Evolutionary conservation across 495 filamentous ascomycete genomes (phyloP), one percentile per base, ranked within the genome.

Genomic region (Wilcoxina mikolae): DNA sequence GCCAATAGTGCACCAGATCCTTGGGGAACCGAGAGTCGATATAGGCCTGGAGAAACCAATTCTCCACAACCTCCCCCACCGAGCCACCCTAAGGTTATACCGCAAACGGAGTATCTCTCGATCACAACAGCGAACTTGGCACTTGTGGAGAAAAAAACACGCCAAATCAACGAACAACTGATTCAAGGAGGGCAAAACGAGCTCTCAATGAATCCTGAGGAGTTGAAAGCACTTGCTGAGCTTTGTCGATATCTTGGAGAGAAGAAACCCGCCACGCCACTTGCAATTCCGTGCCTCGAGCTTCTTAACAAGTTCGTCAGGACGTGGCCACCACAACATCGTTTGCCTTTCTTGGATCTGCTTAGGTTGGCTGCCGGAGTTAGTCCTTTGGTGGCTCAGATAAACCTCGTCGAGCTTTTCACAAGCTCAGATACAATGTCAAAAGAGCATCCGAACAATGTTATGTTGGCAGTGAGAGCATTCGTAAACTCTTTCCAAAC

Each of bases 401-500:
- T 18, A 67, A 67, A 31, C 72, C 67, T 81, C 10, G 68, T 82
- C 5, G 73, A 83, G 2, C 68, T 82, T 18, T 83, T 89, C 53
- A 71, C 76, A 23, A 61, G 69, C 5, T 72, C 71, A 9, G 68
- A 76, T 7, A 67, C 68, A 0, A 71, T 65, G 31, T 60, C 68
- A 18, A 70, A 72, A 12, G 70, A 64, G 9, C 58, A 65, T 2
- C 65, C 78, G 11, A 95, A 95, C 65, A 85, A 84, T 61, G 76
- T 81, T 27, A 94, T 96, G 85, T 79, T 96, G 68, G 77, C 84
- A 0, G 70, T 85, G 39, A 87, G 93, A 10, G 75, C 81, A 12
- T 75, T 94, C 45, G 81, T 78, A n/a, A 99, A 99, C 55, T 71
- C 96, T 4, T 96, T 95, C 68, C 77, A 79, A 53, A 87, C 84